These are phyloP conservation scores for Septoria petroselini DNA, from an alignment of 2,329 filamentous ascomycete species.

Conservation along the genomic window DNA sequence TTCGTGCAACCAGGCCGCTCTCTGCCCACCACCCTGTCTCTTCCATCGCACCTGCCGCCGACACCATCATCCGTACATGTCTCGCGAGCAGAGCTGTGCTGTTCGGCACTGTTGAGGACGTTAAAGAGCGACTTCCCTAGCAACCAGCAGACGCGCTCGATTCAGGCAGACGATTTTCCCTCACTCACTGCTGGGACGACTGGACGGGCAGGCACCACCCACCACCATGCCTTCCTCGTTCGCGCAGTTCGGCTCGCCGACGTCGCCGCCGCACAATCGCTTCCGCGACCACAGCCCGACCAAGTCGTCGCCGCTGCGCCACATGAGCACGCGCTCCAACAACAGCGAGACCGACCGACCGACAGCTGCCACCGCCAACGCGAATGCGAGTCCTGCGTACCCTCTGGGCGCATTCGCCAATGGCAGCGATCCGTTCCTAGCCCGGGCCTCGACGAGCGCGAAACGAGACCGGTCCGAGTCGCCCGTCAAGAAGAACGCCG, in stretches of 20 bases:
- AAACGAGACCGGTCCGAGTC: constrained; percentile 38
- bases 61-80: no score
- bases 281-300: constrained; percentile 36
- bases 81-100: no score
- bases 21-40: neutral
- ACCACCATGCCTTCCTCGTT: constrained; percentile 28
- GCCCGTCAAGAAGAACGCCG: constrained; percentile 39
- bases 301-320: constrained; percentile 37
- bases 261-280: constrained; percentile 35
- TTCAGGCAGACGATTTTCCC: neutral
- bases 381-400: constrained; percentile 33
- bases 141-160: no score
- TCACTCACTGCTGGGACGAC: no score
- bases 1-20: neutral
- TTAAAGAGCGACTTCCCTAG: no score
- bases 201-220: constrained; percentile 15
- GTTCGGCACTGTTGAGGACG: no score
- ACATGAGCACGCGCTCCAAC: constrained; percentile 37
- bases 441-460: constrained; percentile 25
- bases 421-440: constrained; percentile 34
- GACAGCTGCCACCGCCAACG: constrained; percentile 30
- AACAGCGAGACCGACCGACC: constrained; percentile 36
- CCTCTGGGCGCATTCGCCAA: constrained; percentile 27
- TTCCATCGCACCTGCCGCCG: no score
- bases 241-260: constrained; percentile 29